Evolutionary conservation across 202 grass and related monocot genomes (phyloP), one percentile per base, ranked within the genome.

Genomic region (Bolboschoenoplectus hybrid): DNA sequence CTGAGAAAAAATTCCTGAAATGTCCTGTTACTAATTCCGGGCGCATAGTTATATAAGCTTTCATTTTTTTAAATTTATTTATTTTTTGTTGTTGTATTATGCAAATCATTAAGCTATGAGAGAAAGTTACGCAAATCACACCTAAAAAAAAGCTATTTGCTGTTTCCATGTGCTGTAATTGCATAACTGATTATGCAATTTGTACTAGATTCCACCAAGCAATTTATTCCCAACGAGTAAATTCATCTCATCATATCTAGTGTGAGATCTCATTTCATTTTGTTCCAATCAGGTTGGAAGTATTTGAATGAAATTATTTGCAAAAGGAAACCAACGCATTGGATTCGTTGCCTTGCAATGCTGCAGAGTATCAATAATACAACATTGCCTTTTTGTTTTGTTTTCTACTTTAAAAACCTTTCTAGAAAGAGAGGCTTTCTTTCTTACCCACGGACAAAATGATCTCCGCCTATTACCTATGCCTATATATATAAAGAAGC

Each of bases 321-420:
- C 2, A 64, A 64, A 35, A 35, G 19, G 19, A 20, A 1, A 7
- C 26, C 26, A 26, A 26, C 70, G 45, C 70, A 49, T 74, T 32
- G 70, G 70, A 74, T 74, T 74, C 70, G 17, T 74, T 74, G n/a
- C 70, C 44, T 49, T 38, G 74, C 50, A 56, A 77, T 55, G 5
- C 56, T 55, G 49, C 73, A 76, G 55, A 76, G 26, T 53, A 5
- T 26, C 74, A 77, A 56, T 77, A 56, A 56, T 53, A 53, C 47
- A 75, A 52, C 36, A 76, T 53, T 1, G 12, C 47, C 50, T 77
- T 76, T 74, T 51, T 4, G 13, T 74, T 74, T 51, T 56, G 11
- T 16, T 76, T 77, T 44, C 26, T 26, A 26, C 26, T 26, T 26
- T 26, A 26, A 26, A 26, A 49, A 50, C 44, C 70, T 74, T 77